A percentile compares a stretch with the other conserved stretches of the same genome.
Evolutionary conservation across 306 rosid genomes (phyloP).

Genomic region (Cicer pinnatifidum): DNA sequence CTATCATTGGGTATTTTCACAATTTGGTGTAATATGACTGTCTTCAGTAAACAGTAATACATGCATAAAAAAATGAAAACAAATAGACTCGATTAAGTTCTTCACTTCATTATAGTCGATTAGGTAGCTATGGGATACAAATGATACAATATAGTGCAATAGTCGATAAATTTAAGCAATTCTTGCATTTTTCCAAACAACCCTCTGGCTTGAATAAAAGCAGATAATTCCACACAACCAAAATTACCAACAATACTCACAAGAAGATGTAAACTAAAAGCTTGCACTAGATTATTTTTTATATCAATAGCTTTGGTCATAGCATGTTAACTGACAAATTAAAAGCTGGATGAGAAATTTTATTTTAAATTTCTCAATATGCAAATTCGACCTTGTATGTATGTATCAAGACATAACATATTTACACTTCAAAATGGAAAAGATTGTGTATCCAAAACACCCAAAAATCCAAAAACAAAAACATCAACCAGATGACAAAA

Average conservation of each 20-base stretch:
- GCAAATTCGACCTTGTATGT: conserved; percentile 21
- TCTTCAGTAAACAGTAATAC: neutral
- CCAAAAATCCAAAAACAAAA: conserved; percentile 29
- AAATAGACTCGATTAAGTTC: conserved; percentile 3
- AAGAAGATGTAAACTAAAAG: conserved; percentile 12
- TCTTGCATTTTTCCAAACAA: conserved; percentile 10
- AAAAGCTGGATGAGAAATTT: conserved; percentile 31
- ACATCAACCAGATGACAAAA: neutral
- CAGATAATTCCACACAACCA: conserved; percentile 28
- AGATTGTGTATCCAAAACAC: neutral
- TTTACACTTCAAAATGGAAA: conserved; percentile 2
- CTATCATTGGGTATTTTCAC: conserved; percentile 4
- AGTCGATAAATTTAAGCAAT: conserved; percentile 16
- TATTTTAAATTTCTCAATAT: neutral
- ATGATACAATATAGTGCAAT: conserved; percentile 19
- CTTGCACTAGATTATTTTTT: neutral
- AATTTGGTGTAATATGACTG: conserved; percentile 8
- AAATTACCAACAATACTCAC: conserved; percentile 7
- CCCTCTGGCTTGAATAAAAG: conserved; percentile 21
- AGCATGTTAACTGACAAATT: conserved; percentile 1
- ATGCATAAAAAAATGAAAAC: neutral
- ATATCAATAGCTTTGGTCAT: conserved; percentile 7
- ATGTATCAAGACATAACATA: neutral
- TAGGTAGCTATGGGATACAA: neutral
- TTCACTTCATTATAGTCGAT: neutral